A percentile compares a stretch with the other conserved stretches of the same genome.
phyloP scores from a whole-genome alignment of 495 filamentous ascomycete genomes.

The Annulohypoxylon nitens region DNA sequence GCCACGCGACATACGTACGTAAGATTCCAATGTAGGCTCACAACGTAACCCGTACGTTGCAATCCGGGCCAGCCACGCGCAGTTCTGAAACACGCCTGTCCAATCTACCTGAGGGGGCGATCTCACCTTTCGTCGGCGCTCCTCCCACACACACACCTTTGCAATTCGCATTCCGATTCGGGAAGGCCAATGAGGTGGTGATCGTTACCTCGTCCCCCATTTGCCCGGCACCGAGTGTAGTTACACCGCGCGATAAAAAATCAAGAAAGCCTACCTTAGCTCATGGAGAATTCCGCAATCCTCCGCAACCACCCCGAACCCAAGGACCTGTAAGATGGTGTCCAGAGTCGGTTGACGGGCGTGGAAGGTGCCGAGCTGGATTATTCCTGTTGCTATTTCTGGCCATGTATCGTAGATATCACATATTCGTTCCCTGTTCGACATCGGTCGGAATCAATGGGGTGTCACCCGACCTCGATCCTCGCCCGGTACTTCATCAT shows the following conservation, averaged over 20 bases:
- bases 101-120: conserved; percentile 24
- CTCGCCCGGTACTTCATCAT: conserved; percentile 10
- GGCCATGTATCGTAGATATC: neutral
- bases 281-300: neutral
- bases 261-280: neutral
- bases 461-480: conserved; percentile 8
- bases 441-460: conserved; percentile 4
- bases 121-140: neutral
- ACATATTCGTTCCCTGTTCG: neutral
- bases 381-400: conserved; percentile 20
- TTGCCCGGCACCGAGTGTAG: neutral
- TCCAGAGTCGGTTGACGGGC: conserved; percentile 12
- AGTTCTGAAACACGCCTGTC: conserved; percentile 34
- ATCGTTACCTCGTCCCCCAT: conserved; percentile 4
- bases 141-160: neutral
- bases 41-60: neutral
- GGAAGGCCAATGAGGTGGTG: conserved; percentile 1
- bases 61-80: conserved; percentile 33
- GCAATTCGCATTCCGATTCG: conserved; percentile 4
- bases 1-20: conserved; percentile 37
- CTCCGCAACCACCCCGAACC: neutral
- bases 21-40: conserved; percentile 20
- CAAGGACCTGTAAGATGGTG: conserved; percentile 4
- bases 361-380: conserved; percentile 16
- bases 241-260: neutral